Conservation (phyloP, 2,329 filamentous ascomycete species). For the Colletotrichum gloeosporioides region DNA sequence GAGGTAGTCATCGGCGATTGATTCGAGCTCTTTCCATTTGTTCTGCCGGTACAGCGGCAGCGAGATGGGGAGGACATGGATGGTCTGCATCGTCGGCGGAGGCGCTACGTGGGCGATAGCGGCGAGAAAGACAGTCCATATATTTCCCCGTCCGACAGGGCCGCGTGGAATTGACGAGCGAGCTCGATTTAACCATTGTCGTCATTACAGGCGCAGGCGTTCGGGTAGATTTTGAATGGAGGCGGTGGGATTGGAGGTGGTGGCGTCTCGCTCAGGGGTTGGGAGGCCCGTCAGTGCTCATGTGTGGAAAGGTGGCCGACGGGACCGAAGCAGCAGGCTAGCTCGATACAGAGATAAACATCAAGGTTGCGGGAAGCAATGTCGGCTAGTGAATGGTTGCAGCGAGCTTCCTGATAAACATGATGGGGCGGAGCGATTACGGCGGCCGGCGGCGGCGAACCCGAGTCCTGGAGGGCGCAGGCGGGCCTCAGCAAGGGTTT, state of each 20-base stretch:
- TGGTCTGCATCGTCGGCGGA: neutral
- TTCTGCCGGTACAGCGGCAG: neutral
- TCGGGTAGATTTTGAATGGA: too few species aligned
- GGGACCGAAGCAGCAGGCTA: neutral
- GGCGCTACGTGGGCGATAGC: neutral
- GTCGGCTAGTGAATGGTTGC: neutral
- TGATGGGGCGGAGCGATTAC: neutral
- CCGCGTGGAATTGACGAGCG: too few species aligned
- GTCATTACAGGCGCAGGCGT: too few species aligned
- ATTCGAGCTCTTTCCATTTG: neutral
- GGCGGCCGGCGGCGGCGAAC: too few species aligned
- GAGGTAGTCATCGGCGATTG: neutral
- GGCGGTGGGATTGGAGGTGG: neutral
- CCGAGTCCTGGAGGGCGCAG: too few species aligned
- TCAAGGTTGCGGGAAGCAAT: neutral
- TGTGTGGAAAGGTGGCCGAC: neutral
- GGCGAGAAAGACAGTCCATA: neutral
- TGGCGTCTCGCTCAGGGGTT: neutral
- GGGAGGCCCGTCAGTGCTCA: neutral
- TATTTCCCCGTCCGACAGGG: too few species aligned
- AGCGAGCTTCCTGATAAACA: neutral
- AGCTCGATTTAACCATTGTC: too few species aligned
- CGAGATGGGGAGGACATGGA: neutral
- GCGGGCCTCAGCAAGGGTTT: too few species aligned
- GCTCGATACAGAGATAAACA: neutral